These are phyloP conservation scores for Xylaria sp. DNA, from an alignment of 2,329 filamentous ascomycete species.

Conservation along the genomic window DNA sequence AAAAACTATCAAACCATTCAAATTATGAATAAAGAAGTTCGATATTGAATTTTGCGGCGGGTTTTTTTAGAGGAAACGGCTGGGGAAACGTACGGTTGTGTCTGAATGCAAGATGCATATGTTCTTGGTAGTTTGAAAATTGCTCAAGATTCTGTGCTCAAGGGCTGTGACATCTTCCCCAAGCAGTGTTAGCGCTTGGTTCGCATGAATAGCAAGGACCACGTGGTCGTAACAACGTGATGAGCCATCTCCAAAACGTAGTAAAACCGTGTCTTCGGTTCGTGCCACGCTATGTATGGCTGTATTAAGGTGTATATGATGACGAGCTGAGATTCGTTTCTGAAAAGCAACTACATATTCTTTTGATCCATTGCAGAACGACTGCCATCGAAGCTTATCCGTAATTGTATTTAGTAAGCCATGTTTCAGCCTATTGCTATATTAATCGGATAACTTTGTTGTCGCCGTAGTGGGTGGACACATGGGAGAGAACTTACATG, in stretches of 20 bases:
- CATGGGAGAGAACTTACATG: not conserved
- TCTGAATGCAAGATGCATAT: not conserved
- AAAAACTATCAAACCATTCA: too few species aligned
- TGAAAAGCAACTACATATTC: not conserved
- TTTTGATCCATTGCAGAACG: not conserved
- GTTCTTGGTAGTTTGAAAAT: not conserved
- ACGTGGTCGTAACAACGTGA: not conserved
- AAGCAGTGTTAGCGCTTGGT: not conserved
- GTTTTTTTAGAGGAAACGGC: too few species aligned
- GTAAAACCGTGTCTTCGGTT: not conserved
- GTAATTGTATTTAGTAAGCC: not conserved
- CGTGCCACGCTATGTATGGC: not conserved
- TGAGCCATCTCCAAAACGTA: not conserved
- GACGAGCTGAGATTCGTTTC: not conserved
- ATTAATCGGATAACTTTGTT: not conserved
- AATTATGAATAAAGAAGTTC: too few species aligned
- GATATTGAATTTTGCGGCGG: too few species aligned
- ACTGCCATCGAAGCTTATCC: not conserved
- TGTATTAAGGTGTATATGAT: not conserved
- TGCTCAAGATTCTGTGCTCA: not conserved
- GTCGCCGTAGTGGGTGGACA: too few species aligned
- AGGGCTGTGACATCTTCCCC: not conserved
- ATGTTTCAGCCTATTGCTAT: not conserved
- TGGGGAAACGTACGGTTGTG: not conserved
- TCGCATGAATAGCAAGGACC: not conserved